These are phyloP conservation scores for Usnea hakonensis DNA, from an alignment of 495 filamentous ascomycete species.

Conservation along the genomic window DNA sequence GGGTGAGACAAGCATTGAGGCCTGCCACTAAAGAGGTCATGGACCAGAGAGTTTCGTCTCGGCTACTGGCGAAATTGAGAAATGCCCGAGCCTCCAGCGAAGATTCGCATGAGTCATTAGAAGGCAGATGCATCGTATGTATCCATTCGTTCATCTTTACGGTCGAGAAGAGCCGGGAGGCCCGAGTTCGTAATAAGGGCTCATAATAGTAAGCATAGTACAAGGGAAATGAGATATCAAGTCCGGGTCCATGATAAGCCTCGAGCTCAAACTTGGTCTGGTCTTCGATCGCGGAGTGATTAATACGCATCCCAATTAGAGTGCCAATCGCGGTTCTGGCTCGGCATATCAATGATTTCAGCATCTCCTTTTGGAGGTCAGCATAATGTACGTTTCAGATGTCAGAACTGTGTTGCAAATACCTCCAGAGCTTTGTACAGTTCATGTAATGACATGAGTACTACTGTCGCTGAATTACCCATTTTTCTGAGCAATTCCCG, in stretches of 20 bases:
- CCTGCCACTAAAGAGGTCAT: not conserved
- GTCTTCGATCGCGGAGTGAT: not conserved
- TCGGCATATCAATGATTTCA: not conserved
- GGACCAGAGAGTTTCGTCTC: not conserved
- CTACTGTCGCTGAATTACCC: not conserved
- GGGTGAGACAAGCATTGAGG: not conserved
- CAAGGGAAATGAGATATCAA: not conserved
- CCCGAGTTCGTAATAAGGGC: not conserved
- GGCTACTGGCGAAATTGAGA: not conserved
- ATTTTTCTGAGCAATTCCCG: not conserved
- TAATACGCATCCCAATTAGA: not conserved
- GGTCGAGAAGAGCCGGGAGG: not conserved
- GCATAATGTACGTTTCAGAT: no score
- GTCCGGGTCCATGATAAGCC: not conserved
- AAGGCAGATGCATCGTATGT: not conserved
- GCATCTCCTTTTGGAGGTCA: not conserved
- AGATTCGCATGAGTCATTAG: not conserved
- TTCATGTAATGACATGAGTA: constrained; percentile 1
- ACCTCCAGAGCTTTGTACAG: not conserved
- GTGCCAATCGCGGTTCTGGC: not conserved
- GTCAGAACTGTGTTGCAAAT: not conserved
- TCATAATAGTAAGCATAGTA: constrained; percentile 8
- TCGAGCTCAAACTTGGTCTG: not conserved
- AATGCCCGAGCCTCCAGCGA: not conserved
- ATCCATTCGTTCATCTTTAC: not conserved